Evolutionary conservation across 2,329 filamentous ascomycete species (phyloP), one percentile per base, ranked within the genome.

Genomic region (Parafenestella ontariensis): DNA sequence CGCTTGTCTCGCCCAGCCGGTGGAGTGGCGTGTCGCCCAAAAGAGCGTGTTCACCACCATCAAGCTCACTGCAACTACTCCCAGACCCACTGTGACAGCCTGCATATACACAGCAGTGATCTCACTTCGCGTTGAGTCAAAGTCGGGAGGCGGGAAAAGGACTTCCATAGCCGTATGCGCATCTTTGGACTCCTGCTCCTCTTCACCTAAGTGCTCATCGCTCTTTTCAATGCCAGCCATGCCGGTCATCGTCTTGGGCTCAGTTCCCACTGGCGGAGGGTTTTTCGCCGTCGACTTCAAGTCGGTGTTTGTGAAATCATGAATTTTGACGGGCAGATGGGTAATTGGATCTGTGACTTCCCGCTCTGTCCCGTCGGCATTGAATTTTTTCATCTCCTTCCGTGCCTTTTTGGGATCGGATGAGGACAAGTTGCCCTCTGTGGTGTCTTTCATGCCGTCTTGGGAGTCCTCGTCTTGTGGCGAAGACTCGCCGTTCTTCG

Each of bases 281-380:
- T 83, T 83, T 66, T 82, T 76, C 29, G 77, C 70, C 21, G 77
- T 74, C 46, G 73, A 71, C 55, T 82, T 77, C 28, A 91, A 77
- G 47, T 89, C 86, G 34, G 85, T 82, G 24, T 82, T 79, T 0
- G 88, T 90, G 64, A 87, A 87, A 67, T 91, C 89, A 66, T 89
- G 86, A 31, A 90, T 88, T 31, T 76, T 79, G 43, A 90, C 82
- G 1, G 88, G 87, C 2, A 91, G 78, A 73, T 91, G 89, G 1
- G 89, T 91, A 34, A 91, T 82, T 0, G 88, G 88, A 65, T 91
- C 89, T 1, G 88, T 91, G 42, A 91, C 88, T 68, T 89, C 81
- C 54, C 83, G 78, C 53, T 82, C 80, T 23, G 80, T 78, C 26
- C 78, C 75, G 52, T 82, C 78, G 26, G 78, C 75, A 41, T 72